A percentile compares a stretch with the other conserved stretches of the same genome.
These are phyloP conservation scores for Yarrowia galli DNA, from an alignment of 1,139 yeast genomes.

Conservation along the genomic window DNA sequence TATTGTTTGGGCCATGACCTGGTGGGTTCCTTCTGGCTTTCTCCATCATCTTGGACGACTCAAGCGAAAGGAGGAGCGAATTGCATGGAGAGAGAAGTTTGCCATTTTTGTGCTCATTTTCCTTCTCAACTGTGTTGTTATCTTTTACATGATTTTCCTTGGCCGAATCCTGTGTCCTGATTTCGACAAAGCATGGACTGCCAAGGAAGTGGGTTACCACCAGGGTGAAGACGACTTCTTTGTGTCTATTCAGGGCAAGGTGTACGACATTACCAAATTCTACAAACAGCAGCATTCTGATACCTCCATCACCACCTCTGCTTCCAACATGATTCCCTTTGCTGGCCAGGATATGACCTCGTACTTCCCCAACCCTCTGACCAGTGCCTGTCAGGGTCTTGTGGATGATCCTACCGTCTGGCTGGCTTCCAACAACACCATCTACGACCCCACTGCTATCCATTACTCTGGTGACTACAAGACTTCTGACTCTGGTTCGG, in stretches of 20 bases:
- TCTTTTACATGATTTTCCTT: constrained; percentile 54
- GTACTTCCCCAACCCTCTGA: constrained; percentile 55
- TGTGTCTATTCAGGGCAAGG: constrained; percentile 53
- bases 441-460: constrained; percentile 50
- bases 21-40: constrained; percentile 53
- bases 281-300: constrained; percentile 54
- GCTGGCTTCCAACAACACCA: constrained; percentile 45
- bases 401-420: constrained; percentile 47
- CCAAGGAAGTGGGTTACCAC: constrained; percentile 50
- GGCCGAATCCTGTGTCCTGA: constrained; percentile 54
- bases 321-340: constrained; percentile 49
- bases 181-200: constrained; percentile 54
- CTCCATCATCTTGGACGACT: constrained; percentile 50
- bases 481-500: constrained; percentile 46
- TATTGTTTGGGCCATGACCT: constrained; percentile 53
- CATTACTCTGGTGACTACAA: constrained; percentile 50
- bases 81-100: constrained; percentile 55
- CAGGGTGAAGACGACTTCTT: constrained; percentile 52
- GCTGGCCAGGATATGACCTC: constrained; percentile 53
- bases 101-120: constrained; percentile 51
- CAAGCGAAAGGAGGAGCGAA: constrained; percentile 53
- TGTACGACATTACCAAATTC: constrained; percentile 54
- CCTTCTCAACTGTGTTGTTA: constrained; percentile 51
- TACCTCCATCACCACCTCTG: constrained; percentile 48
- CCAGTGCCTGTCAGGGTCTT: constrained; percentile 53